These are phyloP conservation scores for Boehmeria nivea DNA, from an alignment of 306 rosid species.

Conservation along the genomic window DNA sequence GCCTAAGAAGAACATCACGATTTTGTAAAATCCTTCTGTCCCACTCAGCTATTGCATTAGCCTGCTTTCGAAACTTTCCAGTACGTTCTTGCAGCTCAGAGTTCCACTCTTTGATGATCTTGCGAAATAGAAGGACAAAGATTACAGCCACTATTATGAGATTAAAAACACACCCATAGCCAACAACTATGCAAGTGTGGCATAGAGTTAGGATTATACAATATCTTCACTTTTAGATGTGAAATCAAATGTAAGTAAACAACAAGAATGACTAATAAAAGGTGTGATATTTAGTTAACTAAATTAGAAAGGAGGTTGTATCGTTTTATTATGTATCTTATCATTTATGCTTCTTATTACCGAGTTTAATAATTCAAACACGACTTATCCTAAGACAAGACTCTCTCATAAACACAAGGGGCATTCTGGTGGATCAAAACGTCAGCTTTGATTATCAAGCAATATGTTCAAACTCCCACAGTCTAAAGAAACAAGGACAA, in stretches of 20 bases:
- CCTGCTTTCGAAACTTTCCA: conserved; percentile 91
- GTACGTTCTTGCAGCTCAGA: conserved; percentile 90
- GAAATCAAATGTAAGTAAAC: background rate
- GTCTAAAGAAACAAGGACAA: too few relatives aligned
- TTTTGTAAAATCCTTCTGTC: conserved; percentile 84
- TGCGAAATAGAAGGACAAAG: background rate
- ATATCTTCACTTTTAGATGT: too few relatives aligned
- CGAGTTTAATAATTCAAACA: too few relatives aligned
- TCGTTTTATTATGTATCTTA: too few relatives aligned
- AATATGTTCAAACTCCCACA: too few relatives aligned
- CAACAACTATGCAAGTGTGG: too few relatives aligned
- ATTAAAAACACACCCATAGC: background rate
- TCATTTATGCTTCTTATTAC: too few relatives aligned
- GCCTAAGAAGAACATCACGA: conserved; percentile 78
- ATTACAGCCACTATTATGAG: conserved; percentile 2
- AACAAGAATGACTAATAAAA: background rate
- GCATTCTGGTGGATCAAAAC: too few relatives aligned
- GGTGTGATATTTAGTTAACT: background rate
- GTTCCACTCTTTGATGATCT: conserved; percentile 98
- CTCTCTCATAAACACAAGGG: too few relatives aligned
- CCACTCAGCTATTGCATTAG: conserved; percentile 94
- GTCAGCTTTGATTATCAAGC: too few relatives aligned
- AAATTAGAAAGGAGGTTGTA: too few relatives aligned
- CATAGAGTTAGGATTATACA: background rate
- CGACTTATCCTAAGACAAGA: too few relatives aligned